Evolutionary conservation across 805 yeast species (phyloP), one percentile per base, ranked within the genome.

Genomic region (Candida jianshihensis): DNA sequence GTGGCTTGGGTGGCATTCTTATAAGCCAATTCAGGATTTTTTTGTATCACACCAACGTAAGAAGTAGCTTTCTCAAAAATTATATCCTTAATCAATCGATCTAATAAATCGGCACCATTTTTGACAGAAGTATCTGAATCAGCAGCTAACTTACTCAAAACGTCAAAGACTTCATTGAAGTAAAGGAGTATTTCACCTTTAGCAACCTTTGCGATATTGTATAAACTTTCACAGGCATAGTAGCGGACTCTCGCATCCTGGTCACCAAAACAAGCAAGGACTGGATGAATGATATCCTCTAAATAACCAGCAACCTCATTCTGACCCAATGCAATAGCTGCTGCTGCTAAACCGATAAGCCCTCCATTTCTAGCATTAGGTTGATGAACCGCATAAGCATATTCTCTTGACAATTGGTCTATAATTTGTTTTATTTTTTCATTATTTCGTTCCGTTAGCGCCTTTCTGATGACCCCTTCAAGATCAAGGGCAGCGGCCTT

Each of bases 161-260:
- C 92, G 56, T 92, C 97, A 56, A 92, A 92, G 2, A 88, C 81
- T 60, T 92, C 97, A 60, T 90, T 92, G 68, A 92, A 92, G 56
- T 86, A 89, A 11, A 83, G 66, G 42, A 92, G 64, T 17, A 92
- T 85, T 59, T 92, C 97, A 20, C 97, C 97, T 47, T 95, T 78
- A 4, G 97, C 95, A 16, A 92, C 94, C 54, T 92, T 92, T 32
- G 97, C 95, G 31, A 92, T 89, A 60, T 92, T 92, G 60, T 92
- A 92, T 42, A 92, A 68, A 33, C 95, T 82, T 54, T 92, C 98
- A 63, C 97, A 92, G 0, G 98, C 97, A 57, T 88, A 92, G 53
- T 92, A 92, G 37, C 98, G 70, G 8, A 92, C 98, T 47, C 95
- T 75, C n/a, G 96, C 90, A 57, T 92, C 96, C 41, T 92, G 96